phyloP scores from a whole-genome alignment of 2,329 filamentous ascomycete species.

The Dactylellina parvicollis region DNA sequence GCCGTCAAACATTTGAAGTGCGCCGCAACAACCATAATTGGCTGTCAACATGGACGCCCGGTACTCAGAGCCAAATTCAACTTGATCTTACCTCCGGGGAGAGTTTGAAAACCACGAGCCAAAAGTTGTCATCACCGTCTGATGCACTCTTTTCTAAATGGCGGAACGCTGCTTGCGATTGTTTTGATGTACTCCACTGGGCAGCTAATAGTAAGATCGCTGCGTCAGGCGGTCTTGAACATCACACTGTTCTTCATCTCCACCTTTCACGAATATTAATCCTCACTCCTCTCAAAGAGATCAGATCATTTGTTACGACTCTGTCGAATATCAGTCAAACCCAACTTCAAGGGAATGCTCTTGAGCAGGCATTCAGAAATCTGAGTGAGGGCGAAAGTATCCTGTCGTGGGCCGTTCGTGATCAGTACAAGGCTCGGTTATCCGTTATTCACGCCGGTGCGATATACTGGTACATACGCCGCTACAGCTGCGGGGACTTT shows the following conservation, averaged over 20 bases:
- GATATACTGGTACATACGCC: background rate
- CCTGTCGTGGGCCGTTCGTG: background rate
- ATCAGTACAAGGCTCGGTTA: background rate
- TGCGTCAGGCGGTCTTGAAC: background rate
- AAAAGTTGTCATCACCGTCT: background rate
- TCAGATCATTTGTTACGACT: background rate
- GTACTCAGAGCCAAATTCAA: background rate
- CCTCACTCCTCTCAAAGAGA: background rate
- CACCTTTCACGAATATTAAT: background rate
- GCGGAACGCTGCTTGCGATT: background rate
- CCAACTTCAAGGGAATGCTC: background rate
- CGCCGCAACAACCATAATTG: background rate
- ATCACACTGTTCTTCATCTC: background rate
- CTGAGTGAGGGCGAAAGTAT: background rate
- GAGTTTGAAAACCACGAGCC: background rate
- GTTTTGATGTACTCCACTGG: conserved; percentile 1
- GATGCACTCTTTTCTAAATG: background rate
- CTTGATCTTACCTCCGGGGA: background rate
- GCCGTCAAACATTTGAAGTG: background rate
- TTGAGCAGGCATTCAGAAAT: background rate
- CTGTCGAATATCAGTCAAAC: background rate
- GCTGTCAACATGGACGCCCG: background rate
- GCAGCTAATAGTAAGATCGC: background rate
- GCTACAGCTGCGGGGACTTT: background rate
- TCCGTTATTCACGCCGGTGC: background rate